Percentiles rank a stretch among this genome's conserved stretches.
Evolutionary conservation across 768 basidiomycete species (phyloP).

Genomic region (Tylopilus plumbeoviolaceoides): DNA sequence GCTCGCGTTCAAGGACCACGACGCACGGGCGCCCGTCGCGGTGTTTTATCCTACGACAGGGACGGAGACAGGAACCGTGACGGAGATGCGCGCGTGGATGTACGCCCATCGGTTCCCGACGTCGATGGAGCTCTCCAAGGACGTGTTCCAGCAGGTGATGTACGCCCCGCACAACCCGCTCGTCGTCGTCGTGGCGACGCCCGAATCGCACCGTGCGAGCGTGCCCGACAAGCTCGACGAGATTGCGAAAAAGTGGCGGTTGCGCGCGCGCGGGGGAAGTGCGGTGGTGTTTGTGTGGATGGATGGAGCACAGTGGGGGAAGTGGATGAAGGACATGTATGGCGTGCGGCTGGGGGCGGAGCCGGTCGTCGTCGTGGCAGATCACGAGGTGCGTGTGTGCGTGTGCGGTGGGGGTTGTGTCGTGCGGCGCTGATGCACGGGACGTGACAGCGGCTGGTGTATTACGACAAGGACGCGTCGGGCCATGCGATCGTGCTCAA

Average conservation of each 20-base stretch:
- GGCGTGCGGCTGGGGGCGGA: conserved; percentile 42
- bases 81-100: conserved; percentile 47
- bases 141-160: conserved; percentile 85
- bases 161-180: conserved; percentile 69
- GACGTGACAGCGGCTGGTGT: conserved; percentile 54
- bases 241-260: conserved; percentile 59
- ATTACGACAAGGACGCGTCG: conserved; percentile 65
- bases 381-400: conserved; percentile 53
- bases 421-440: too few relatives aligned
- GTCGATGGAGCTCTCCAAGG: conserved; percentile 66
- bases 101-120: conserved; percentile 68
- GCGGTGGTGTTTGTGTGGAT: conserved; percentile 84
- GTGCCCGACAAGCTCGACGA: conserved; percentile 47
- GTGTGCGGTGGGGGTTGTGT: too few relatives aligned
- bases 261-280: conserved; percentile 20
- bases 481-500: conserved; percentile 56
- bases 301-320: conserved; percentile 78
- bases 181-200: conserved; percentile 69
- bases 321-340: conserved; percentile 93
- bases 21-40: conserved; percentile 43
- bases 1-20: conserved; percentile 62
- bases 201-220: conserved; percentile 31
- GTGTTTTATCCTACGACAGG: conserved; percentile 28
- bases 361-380: conserved; percentile 62
- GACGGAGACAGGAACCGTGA: not conserved